These are phyloP conservation scores for Aureobasidium mangrovei DNA, from an alignment of 2,329 filamentous ascomycete species.

Conservation along the genomic window DNA sequence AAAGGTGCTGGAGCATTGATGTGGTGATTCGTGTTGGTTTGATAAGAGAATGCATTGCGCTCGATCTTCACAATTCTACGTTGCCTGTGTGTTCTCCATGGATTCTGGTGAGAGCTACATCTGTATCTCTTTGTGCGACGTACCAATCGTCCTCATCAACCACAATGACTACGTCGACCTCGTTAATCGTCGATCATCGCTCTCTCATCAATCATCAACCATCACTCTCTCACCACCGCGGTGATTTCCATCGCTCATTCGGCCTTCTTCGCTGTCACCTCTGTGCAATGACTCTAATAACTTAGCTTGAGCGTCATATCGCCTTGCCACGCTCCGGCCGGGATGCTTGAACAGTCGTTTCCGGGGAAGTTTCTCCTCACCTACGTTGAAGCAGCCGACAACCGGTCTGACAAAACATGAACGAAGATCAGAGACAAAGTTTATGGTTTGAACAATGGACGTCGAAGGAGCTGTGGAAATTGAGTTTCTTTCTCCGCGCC, in stretches of 20 bases:
- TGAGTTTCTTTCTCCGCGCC: slow-evolving; percentile 8
- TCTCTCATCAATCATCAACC: too few species aligned
- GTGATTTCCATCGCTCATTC: too few species aligned
- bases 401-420: not conserved
- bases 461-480: not conserved
- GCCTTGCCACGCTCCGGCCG: not conserved
- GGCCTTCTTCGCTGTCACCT: too few species aligned
- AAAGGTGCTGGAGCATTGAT: not conserved
- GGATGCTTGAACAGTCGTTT: not conserved
- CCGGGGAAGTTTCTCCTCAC: not conserved
- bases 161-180: too few species aligned
- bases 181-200: too few species aligned
- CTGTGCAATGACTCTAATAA: not conserved
- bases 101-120: too few species aligned
- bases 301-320: not conserved
- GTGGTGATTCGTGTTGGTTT: not conserved
- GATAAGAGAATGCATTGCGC: too few species aligned
- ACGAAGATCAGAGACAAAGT: not conserved
- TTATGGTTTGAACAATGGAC: not conserved
- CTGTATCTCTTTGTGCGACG: too few species aligned
- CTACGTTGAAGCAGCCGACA: not conserved
- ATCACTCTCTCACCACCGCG: too few species aligned
- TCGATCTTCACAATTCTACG: too few species aligned
- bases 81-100: too few species aligned
- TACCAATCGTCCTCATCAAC: too few species aligned